Conservation (phyloP, 192 early-diverging fungal species). For the Mortierella hygrophila region DNA sequence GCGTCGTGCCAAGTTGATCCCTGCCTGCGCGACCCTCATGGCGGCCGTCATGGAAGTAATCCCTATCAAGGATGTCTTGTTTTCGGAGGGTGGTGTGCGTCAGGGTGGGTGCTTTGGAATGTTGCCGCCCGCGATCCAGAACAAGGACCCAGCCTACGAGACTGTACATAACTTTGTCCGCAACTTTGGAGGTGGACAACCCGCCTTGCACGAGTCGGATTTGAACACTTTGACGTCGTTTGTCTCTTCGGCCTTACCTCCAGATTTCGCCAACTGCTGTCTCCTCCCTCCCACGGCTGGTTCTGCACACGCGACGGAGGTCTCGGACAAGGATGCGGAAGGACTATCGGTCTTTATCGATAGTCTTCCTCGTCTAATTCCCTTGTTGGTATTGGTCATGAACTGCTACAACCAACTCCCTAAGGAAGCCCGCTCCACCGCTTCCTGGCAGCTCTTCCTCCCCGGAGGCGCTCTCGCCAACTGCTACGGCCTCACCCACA, state of each 20-base stretch:
- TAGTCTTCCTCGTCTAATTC: slow-evolving; percentile 58
- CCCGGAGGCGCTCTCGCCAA: slow-evolving; percentile 65
- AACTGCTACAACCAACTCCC: slow-evolving; percentile 62
- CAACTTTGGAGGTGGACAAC: slow-evolving; percentile 38
- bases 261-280: slow-evolving; percentile 46
- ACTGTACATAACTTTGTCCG: slow-evolving; percentile 54
- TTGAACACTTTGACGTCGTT: slow-evolving; percentile 32
- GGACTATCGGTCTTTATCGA: slow-evolving; percentile 46
- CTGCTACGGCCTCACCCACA: slow-evolving; percentile 63
- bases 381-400: slow-evolving; percentile 59
- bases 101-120: slow-evolving; percentile 66
- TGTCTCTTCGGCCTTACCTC: slow-evolving; percentile 28
- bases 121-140: slow-evolving; percentile 49
- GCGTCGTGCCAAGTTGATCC: slow-evolving; percentile 67
- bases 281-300: slow-evolving; percentile 27
- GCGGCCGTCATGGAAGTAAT: slow-evolving; percentile 60
- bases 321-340: slow-evolving; percentile 36
- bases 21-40: slow-evolving; percentile 64
- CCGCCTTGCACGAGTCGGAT: slow-evolving; percentile 31
- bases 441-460: slow-evolving; percentile 63
- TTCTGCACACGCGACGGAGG: not conserved
- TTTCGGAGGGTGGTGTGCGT: slow-evolving; percentile 71
- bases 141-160: slow-evolving; percentile 63
- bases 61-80: slow-evolving; percentile 56
- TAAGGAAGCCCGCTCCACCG: slow-evolving; percentile 67